phyloP scores from a whole-genome alignment of 176 grass and related monocot genomes.

The Paspalum vaginatum region DNA sequence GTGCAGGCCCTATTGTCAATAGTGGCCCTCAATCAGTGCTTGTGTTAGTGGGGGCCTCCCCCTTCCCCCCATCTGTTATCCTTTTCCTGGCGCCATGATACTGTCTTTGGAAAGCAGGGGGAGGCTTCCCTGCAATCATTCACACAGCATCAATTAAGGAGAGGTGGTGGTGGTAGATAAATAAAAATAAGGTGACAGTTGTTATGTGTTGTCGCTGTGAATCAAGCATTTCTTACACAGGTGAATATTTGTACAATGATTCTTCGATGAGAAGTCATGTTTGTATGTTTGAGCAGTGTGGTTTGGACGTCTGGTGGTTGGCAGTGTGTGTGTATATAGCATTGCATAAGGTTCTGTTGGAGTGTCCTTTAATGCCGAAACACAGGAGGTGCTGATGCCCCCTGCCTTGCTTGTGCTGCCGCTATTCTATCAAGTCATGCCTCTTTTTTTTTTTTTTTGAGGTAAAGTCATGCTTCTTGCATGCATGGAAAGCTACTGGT shows the following conservation, averaged over 20 bases:
- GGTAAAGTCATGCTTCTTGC: conserved; percentile 29
- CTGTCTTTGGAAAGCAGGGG: conserved; percentile 43
- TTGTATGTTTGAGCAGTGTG: conserved; percentile 3
- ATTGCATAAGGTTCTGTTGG: conserved; percentile 3
- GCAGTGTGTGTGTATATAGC: background rate
- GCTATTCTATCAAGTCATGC: background rate
- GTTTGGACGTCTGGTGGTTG: conserved; percentile 6
- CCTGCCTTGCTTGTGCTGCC: conserved; percentile 25
- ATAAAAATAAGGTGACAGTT: background rate
- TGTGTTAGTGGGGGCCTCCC: conserved; percentile 45
- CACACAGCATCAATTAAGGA: conserved; percentile 26
- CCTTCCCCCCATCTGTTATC: conserved; percentile 11
- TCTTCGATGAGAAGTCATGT: background rate
- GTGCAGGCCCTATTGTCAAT: conserved; percentile 31
- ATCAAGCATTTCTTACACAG: conserved; percentile 31
- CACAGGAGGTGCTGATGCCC: conserved; percentile 35
- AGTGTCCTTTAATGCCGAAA: conserved; percentile 31
- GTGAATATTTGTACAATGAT: background rate
- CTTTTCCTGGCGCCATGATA: conserved; percentile 49
- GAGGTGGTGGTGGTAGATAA: background rate
- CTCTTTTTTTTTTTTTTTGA: too few relatives aligned
- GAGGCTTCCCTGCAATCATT: conserved; percentile 54
- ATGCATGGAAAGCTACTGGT: background rate
- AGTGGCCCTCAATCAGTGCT: conserved; percentile 42
- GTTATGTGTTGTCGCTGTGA: conserved; percentile 8